A percentile compares a stretch with the other conserved stretches of the same genome.
These are phyloP conservation scores for Cryptosporidium bovis DNA, from an alignment of 169 alveolate genomes.

Conservation along the genomic window DNA sequence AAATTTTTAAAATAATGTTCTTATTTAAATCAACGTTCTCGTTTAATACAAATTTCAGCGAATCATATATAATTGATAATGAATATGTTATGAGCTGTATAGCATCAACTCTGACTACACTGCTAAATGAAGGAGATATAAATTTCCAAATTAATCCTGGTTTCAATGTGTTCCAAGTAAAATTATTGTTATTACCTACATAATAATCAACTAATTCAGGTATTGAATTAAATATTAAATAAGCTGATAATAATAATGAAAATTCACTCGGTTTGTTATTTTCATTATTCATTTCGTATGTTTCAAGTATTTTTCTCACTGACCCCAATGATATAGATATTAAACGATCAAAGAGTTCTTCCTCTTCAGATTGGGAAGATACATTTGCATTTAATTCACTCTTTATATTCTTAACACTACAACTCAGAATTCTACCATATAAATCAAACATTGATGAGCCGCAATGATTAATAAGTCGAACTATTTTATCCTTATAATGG, in stretches of 20 bases:
- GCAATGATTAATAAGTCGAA: constrained; percentile 1
- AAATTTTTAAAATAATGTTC: not conserved
- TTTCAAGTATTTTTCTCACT: constrained; percentile 17
- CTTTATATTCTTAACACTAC: constrained; percentile 40
- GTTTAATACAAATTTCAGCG: not conserved
- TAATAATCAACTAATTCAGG: not conserved
- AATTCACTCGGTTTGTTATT: not conserved
- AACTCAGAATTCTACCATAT: constrained; percentile 46
- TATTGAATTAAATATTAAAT: constrained; percentile 5
- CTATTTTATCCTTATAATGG: not conserved
- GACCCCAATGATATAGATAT: constrained; percentile 41
- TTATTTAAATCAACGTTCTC: not conserved
- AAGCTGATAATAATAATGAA: constrained; percentile 10
- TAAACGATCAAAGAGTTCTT: constrained; percentile 46
- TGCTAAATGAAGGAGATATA: constrained; percentile 33
- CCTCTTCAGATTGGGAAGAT: constrained; percentile 50
- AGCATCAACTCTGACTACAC: constrained; percentile 45
- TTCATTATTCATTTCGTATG: not conserved
- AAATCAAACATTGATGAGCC: constrained; percentile 7
- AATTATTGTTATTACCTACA: not conserved
- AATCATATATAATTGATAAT: not conserved
- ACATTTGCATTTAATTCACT: constrained; percentile 43
- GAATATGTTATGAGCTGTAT: constrained; percentile 30
- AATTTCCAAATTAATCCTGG: constrained; percentile 44
- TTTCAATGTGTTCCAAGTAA: constrained; percentile 2